Conservation (phyloP, 2,329 filamentous ascomycete species). For the Didymella keratinophila region DNA sequence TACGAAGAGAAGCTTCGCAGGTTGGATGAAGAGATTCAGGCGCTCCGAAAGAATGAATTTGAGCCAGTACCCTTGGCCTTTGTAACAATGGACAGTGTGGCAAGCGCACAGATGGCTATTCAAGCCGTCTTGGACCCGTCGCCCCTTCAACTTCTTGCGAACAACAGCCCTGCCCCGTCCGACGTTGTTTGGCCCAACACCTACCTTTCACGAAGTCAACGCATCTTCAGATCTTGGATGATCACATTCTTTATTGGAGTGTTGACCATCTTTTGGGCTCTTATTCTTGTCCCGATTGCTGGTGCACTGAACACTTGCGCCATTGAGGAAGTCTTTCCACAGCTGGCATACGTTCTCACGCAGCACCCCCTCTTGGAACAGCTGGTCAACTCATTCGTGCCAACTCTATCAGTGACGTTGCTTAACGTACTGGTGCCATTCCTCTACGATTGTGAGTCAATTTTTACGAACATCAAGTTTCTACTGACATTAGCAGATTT, state of each 20-base stretch:
- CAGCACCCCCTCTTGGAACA: slow-evolving; percentile 74
- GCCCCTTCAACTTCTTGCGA: slow-evolving; percentile 84
- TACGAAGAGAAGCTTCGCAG: slow-evolving; percentile 85
- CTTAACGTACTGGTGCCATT: slow-evolving; percentile 92
- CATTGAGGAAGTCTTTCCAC: slow-evolving; percentile 75
- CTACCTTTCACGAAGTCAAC: slow-evolving; percentile 76
- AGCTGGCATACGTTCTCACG: slow-evolving; percentile 71
- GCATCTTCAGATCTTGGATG: slow-evolving; percentile 80
- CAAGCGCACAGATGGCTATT: slow-evolving; percentile 91
- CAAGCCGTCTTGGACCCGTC: slow-evolving; percentile 93
- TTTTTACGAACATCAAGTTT: too few relatives aligned
- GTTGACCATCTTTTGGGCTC: slow-evolving; percentile 87
- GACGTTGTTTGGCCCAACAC: slow-evolving; percentile 98
- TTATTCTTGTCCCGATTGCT: slow-evolving; percentile 80
- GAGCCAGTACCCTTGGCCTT: slow-evolving; percentile 84
- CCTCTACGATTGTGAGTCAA: slow-evolving; percentile 80
- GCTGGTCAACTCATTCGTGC: slow-evolving; percentile 85
- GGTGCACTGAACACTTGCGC: slow-evolving; percentile 81
- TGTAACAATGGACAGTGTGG: slow-evolving; percentile 96
- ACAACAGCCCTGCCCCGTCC: slow-evolving; percentile 83
- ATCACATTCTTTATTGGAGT: slow-evolving; percentile 85
- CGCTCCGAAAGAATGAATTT: slow-evolving; percentile 77
- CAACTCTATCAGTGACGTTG: slow-evolving; percentile 83
- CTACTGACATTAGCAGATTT: slow-evolving; percentile 59
- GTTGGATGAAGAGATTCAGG: slow-evolving; percentile 76